A percentile compares a stretch with the other conserved stretches of the same genome.
These are phyloP conservation scores for Ammopiptanthus mongolicus DNA, from an alignment of 306 rosid genomes.

Conservation along the genomic window DNA sequence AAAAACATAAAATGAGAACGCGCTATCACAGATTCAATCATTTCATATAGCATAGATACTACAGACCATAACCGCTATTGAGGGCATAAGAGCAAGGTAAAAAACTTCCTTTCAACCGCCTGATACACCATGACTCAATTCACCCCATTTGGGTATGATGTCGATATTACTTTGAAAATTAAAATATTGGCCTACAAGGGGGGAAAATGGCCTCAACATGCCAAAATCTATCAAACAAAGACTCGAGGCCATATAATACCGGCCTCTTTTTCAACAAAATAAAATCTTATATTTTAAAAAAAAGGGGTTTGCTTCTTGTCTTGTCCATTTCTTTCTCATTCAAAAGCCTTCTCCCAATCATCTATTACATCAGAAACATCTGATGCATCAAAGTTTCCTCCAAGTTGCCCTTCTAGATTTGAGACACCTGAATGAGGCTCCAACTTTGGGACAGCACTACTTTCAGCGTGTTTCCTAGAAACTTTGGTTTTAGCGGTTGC, in stretches of 20 bases:
- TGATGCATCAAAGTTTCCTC: constrained; percentile 12
- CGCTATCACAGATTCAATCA: not conserved
- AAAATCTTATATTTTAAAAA: not conserved
- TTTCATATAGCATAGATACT: not conserved
- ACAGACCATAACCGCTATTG: not conserved
- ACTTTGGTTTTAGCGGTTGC: constrained; percentile 14
- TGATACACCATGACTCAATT: not conserved
- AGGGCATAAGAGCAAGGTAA: not conserved
- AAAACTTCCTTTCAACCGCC: not conserved
- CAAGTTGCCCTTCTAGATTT: constrained; percentile 26
- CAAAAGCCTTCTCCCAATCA: constrained; percentile 90
- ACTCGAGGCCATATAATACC: not conserved
- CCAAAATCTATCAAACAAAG: constrained; percentile 11
- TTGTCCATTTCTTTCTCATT: constrained; percentile 14
- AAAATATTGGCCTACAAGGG: not conserved
- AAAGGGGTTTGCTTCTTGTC: not conserved
- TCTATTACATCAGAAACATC: constrained; percentile 66
- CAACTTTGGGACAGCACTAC: not conserved
- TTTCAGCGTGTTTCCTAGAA: not conserved
- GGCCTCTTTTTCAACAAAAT: not conserved
- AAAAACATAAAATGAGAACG: not conserved
- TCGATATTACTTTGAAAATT: not conserved
- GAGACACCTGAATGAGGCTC: constrained; percentile 29
- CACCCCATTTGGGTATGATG: not conserved
- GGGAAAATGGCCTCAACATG: not conserved